Evolutionary conservation across 1,139 yeast species (phyloP), one percentile per base, ranked within the genome.

Genomic region (Debaryomyces robertsiae): DNA sequence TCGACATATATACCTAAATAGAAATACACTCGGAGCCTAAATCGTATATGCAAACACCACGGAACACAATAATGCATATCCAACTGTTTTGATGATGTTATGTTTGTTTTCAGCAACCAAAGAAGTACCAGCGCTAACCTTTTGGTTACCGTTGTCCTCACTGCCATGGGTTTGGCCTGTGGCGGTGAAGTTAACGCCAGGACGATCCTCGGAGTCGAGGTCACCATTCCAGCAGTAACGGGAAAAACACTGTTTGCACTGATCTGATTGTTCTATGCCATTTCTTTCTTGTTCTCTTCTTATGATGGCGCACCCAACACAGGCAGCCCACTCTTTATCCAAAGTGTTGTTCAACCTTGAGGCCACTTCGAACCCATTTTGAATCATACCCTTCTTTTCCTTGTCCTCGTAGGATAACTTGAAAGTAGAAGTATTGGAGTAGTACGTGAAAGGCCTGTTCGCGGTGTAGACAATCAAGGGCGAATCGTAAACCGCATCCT

Each of bases 261-360:
- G 90, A 2, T 76, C 81, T 6, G 90, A 76, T 47, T 82, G 83
- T 14, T 75, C 70, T 23, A 73, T 61, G 25, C 84, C 83, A 37
- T 74, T 66, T 54, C 95, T 77, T 66, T 89, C 95, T 58, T 84
- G 84, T 41, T 84, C 81, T 60, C 96, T 81, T 63, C 89, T 84
- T 43, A 90, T 73, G 40, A 90, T 79, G 6, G 97, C 97, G 71
- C 98, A 90, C 1, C 91, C 88, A 39, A 90, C 77, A 71, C 97
- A 90, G 6, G 84, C 77, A 39, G 78, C 73, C 84, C 90, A 90
- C 2, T 69, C 61, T n/a, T 40, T 29, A 54, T 86, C 95, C 31
- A 83, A 66, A 4, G 96, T 85, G 32, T 81, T 67, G 58, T 89
- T 89, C 50, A 76, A 74, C 59, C 89, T 79, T 1, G 95, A 75